Evolutionary conservation across 441 rosid genomes (phyloP), one percentile per base, ranked within the genome.

Genomic region (Erodium moschatum): DNA sequence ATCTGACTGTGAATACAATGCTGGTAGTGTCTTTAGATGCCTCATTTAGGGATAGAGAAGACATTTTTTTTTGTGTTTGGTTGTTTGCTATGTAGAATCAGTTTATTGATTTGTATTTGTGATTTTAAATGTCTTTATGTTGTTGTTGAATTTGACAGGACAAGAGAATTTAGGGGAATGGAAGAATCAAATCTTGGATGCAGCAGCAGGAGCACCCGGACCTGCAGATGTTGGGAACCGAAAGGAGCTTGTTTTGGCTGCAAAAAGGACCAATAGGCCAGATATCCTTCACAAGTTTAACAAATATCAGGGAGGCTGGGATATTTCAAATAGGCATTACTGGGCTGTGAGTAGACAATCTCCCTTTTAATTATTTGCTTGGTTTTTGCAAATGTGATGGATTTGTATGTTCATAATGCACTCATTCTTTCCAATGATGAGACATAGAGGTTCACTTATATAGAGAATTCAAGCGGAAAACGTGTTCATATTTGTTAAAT

Each of bases 301-400:
- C 85, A 85, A 63, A 62, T 91, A 93, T 71, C 83, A 0, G 10
- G 96, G 85, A 2, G 98, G 98, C 65, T 93, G 98, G 97, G 81
- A 89, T 73, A 82, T 91, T 73, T 77, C 96, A 11, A 84, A 82
- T 77, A 83, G 71, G 72, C 97, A 93, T 77, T 93, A 93, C 76
- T 93, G 97, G 97, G 96, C 90, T 60, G 96, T 94, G 77, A 83
- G 91, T 82, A n/a, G 1, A 50, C 58, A 13, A 3, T 48, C 52
- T 11, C n/a, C n/a, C n/a, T n/a, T n/a, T n/a, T n/a, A n/a, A n/a
- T n/a, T n/a, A n/a, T 4, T 50, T 50, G 58, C 1, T 13, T 50
- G 19, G 58, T 50, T 50, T 3, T 5, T 50, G 1, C 6, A 50
- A n/a, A 50, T 50, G 58, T 50, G 19, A 13, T n/a, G 18, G 18